phyloP scores from a whole-genome alignment of 2,329 filamentous ascomycete species.

The Fusarium illudens region DNA sequence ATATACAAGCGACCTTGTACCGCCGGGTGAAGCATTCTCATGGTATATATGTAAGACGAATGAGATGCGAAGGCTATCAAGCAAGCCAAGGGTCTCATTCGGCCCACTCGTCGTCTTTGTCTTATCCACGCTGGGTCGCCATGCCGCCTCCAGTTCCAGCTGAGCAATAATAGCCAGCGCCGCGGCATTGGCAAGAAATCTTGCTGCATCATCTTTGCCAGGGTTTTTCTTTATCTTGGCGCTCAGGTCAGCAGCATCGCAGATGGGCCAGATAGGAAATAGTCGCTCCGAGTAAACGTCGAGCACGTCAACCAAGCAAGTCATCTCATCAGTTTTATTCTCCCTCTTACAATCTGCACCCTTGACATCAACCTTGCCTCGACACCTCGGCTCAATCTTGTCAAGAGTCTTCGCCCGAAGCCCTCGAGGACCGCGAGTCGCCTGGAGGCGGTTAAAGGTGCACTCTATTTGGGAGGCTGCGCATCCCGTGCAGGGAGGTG shows the following conservation, averaged over 20 bases:
- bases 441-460: constrained; percentile 58
- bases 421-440: constrained; percentile 56
- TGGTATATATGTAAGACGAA: constrained; percentile 63
- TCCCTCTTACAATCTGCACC: neutral
- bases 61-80: constrained; percentile 55
- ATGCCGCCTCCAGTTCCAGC: constrained; percentile 51
- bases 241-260: constrained; percentile 55
- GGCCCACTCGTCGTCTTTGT: constrained; percentile 40
- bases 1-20: constrained; percentile 57
- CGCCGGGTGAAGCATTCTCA: constrained; percentile 58
- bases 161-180: constrained; percentile 59
- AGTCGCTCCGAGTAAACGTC: constrained; percentile 59
- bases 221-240: constrained; percentile 46
- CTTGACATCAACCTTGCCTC: constrained; percentile 5
- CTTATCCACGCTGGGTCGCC: constrained; percentile 40
- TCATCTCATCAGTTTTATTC: constrained; percentile 34
- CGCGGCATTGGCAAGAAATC: constrained; percentile 55
- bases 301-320: constrained; percentile 44
- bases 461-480: constrained; percentile 55
- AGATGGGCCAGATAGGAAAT: constrained; percentile 62
- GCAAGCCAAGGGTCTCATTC: constrained; percentile 43
- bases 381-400: constrained; percentile 47
- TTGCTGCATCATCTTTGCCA: constrained; percentile 45
- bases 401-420: constrained; percentile 56
- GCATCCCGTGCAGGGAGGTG: constrained; percentile 57